These are phyloP conservation scores for Talaromyces sp. DNA, from an alignment of 2,329 filamentous ascomycete genomes.

Conservation along the genomic window DNA sequence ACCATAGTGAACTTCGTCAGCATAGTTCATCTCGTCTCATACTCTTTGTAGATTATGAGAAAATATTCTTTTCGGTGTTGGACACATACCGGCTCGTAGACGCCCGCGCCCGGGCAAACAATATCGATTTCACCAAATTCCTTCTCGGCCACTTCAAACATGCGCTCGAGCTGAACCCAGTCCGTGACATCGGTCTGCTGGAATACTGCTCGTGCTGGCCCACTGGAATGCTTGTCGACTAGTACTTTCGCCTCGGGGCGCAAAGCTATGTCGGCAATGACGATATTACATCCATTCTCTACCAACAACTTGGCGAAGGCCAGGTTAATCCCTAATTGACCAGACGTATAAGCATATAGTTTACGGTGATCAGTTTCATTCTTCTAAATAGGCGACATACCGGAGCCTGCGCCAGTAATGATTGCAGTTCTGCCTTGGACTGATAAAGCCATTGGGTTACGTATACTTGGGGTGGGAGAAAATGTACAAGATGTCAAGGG, in stretches of 20 bases:
- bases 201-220: constrained; percentile 43
- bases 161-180: constrained; percentile 53
- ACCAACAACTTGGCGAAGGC: constrained; percentile 48
- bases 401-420: constrained; percentile 59
- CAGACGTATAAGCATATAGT: not conserved
- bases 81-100: constrained; percentile 46
- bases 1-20: not conserved
- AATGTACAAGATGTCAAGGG: not conserved
- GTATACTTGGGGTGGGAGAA: not conserved
- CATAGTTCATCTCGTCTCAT: not conserved
- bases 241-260: constrained; percentile 49
- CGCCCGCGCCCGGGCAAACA: constrained; percentile 51
- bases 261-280: constrained; percentile 49
- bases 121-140: constrained; percentile 53
- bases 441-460: constrained; percentile 39
- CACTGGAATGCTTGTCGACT: constrained; percentile 41
- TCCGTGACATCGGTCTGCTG: constrained; percentile 52
- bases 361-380: not conserved
- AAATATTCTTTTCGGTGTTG: not conserved
- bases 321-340: constrained; percentile 48
- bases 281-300: constrained; percentile 50
- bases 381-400: constrained; percentile 33
- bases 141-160: constrained; percentile 53
- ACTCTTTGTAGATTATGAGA: no score
- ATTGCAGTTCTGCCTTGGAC: constrained; percentile 55